Conservation (phyloP, 2,329 filamentous ascomycete species). For the Aspergillus sp. region DNA sequence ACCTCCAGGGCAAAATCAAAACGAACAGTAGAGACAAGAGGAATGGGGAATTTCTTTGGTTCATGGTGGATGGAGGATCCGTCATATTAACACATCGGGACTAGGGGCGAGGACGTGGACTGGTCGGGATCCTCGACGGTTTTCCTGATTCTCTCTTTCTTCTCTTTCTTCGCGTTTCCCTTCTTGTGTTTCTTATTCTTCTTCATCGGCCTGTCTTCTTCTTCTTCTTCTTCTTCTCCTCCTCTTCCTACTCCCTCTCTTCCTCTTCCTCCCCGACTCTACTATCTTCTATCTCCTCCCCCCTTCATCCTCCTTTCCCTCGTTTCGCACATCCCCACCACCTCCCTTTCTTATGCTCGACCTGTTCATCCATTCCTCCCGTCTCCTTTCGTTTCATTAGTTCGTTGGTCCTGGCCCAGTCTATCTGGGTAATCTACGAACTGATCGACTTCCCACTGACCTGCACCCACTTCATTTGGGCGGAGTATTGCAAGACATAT, state of each 20-base stretch:
- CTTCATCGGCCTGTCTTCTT: constrained; percentile 10
- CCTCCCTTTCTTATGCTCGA: constrained; percentile 6
- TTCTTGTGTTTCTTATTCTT: constrained; percentile 8
- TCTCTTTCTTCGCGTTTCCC: constrained; percentile 11
- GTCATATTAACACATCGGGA: constrained; percentile 42
- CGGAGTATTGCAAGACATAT: not conserved
- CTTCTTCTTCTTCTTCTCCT: constrained; percentile 8
- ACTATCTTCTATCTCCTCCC: constrained; percentile 13
- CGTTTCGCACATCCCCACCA: constrained; percentile 2
- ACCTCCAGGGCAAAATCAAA: not conserved
- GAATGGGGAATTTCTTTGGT: constrained; percentile 17
- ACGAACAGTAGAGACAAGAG: constrained; percentile 2
- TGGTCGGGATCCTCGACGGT: constrained; percentile 34
- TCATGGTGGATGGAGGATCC: constrained; percentile 35
- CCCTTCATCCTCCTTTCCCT: constrained; percentile 5
- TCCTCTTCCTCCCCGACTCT: constrained; percentile 8
- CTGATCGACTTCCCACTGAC: constrained; percentile 19
- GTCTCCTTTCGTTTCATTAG: constrained; percentile 11
- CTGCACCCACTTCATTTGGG: constrained; percentile 10
- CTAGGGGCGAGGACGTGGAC: constrained; percentile 35
- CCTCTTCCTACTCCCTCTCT: constrained; percentile 10
- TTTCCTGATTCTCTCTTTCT: constrained; percentile 24
- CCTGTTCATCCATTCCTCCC: constrained; percentile 12
- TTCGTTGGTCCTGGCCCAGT: not conserved
- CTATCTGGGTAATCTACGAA: constrained; percentile 1